Conservation (phyloP, 2,329 filamentous ascomycete genomes). For the Penicillium olsonii region DNA sequence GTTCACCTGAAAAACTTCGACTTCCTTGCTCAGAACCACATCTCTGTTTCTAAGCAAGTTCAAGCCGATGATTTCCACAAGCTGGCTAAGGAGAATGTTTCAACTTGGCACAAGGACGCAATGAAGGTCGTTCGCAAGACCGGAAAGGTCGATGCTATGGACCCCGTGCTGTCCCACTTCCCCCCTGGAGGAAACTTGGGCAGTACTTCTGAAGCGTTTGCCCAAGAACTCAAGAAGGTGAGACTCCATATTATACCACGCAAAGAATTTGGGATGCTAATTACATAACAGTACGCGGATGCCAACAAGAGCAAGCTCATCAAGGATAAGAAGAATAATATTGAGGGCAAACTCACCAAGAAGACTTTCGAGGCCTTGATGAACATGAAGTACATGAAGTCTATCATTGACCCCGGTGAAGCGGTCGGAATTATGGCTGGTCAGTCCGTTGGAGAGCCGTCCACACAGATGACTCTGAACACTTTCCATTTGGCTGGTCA, state of each 20-base stretch:
- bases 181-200: conserved; percentile 78
- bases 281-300: conserved; percentile 66
- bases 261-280: conserved; percentile 17
- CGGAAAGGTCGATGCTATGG: conserved; percentile 65
- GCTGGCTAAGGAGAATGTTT: conserved; percentile 68
- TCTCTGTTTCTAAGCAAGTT: conserved; percentile 75
- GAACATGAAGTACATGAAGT: conserved; percentile 89
- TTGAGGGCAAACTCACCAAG: conserved; percentile 51
- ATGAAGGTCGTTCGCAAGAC: conserved; percentile 82
- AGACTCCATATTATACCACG: conserved; percentile 13
- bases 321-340: conserved; percentile 59
- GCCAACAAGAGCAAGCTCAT: conserved; percentile 66
- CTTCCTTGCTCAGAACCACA: conserved; percentile 84
- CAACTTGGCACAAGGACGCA: conserved; percentile 61
- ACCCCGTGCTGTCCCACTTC: conserved; percentile 73
- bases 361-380: conserved; percentile 82
- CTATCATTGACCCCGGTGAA: conserved; percentile 90
- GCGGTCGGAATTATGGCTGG: conserved; percentile 95
- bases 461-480: conserved; percentile 98
- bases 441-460: conserved; percentile 95
- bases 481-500: conserved; percentile 99
- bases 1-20: conserved; percentile 88
- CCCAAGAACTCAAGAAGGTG: conserved; percentile 64
- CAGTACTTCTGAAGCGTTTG: conserved; percentile 87
- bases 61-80: conserved; percentile 60